A percentile compares a stretch with the other conserved stretches of the same genome.
Conservation (phyloP, 768 basidiomycete species). For the Boletus fagicola region DNA sequence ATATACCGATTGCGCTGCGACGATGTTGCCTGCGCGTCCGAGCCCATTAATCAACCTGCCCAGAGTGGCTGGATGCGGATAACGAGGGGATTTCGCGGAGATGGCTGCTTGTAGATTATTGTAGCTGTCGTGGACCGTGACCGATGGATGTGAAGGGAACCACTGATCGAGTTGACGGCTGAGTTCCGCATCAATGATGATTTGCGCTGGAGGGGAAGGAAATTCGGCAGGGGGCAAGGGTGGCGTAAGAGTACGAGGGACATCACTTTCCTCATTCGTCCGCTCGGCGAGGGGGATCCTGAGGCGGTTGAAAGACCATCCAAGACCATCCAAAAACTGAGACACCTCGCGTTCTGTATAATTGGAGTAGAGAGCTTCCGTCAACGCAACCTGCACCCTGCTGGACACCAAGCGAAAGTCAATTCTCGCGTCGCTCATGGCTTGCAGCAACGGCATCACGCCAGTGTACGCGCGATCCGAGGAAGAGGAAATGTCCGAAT, state of each 20-base stretch:
- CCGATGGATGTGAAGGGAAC: constrained; percentile 28
- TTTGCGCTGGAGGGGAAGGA: constrained; percentile 5
- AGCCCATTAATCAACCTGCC: constrained; percentile 65
- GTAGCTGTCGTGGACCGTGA: constrained; percentile 44
- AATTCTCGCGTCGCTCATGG: constrained; percentile 36
- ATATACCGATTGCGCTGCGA: constrained; percentile 67
- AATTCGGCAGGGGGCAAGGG: constrained; percentile 14
- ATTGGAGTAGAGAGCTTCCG: constrained; percentile 26
- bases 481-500: constrained; percentile 3
- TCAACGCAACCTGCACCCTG: constrained; percentile 19
- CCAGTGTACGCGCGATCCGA: constrained; percentile 38
- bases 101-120: constrained; percentile 46
- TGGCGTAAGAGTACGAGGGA: constrained; percentile 11
- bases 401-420: constrained; percentile 28
- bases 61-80: constrained; percentile 52
- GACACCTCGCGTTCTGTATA: constrained; percentile 21
- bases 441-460: constrained; percentile 42
- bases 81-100: constrained; percentile 36
- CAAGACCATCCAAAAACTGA: constrained; percentile 22
- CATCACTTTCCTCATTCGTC: constrained; percentile 1
- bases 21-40: constrained; percentile 59
- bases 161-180: constrained; percentile 35
- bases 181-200: constrained; percentile 27
- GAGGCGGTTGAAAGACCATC: constrained; percentile 19
- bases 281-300: constrained; percentile 22